These are phyloP conservation scores for Cladophialophora exuberans DNA, from an alignment of 2,329 filamentous ascomycete species.

Conservation along the genomic window DNA sequence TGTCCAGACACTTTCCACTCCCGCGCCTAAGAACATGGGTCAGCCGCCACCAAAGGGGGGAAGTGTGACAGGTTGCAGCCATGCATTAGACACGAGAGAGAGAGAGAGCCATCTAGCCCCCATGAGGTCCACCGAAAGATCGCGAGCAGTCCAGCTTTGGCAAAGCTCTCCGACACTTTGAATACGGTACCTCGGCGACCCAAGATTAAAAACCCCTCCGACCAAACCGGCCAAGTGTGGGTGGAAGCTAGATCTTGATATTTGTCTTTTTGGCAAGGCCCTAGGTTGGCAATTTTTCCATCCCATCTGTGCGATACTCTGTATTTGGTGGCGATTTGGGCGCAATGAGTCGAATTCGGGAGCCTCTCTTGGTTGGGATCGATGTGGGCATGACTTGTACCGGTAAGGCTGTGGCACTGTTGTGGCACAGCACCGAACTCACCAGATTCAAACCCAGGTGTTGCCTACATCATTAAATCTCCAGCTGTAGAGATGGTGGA, in stretches of 20 bases:
- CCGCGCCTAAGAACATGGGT: neutral
- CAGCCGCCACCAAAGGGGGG: neutral
- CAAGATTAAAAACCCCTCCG: too few relatives aligned
- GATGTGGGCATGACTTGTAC: slow-evolving; percentile 39
- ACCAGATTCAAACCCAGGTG: slow-evolving; percentile 34
- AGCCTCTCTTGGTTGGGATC: slow-evolving; percentile 26
- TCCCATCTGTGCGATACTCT: neutral
- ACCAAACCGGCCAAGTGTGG: too few relatives aligned
- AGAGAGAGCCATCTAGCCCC: too few relatives aligned
- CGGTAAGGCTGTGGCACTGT: neutral
- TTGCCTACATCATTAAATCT: slow-evolving; percentile 37
- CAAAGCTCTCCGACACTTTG: too few relatives aligned
- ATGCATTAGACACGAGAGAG: too few relatives aligned
- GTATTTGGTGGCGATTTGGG: neutral
- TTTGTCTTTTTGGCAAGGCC: neutral
- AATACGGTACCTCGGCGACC: too few relatives aligned
- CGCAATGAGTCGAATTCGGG: neutral
- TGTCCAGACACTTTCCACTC: too few relatives aligned
- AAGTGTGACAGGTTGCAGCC: neutral
- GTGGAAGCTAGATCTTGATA: too few relatives aligned
- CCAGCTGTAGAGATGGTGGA: slow-evolving; percentile 39
- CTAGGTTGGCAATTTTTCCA: neutral
- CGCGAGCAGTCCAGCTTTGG: too few relatives aligned
- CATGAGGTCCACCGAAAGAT: too few relatives aligned
- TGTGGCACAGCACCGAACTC: neutral